phyloP scores from a whole-genome alignment of 345 rosid species.

The Boechera retrofracta region DNA sequence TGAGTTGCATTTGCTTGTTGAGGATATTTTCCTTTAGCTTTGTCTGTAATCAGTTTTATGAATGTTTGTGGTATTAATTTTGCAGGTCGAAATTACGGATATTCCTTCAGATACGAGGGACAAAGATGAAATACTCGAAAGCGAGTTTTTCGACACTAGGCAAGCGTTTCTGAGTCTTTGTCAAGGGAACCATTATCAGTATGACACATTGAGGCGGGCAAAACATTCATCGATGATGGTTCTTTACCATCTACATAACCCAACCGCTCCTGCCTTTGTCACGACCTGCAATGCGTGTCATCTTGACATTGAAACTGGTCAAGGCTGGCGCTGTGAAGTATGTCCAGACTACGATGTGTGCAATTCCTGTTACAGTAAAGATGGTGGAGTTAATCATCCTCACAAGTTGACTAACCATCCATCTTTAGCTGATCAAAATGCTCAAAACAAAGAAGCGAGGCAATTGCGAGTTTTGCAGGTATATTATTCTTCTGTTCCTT shows the following conservation, averaged over 20 bases:
- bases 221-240: constrained; percentile 99
- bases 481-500: neutral
- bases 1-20: constrained; percentile 53
- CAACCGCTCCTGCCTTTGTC: constrained; percentile 99
- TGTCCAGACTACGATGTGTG: constrained; percentile 98
- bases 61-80: constrained; percentile 33
- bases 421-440: constrained; percentile 93
- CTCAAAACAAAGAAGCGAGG: constrained; percentile 98
- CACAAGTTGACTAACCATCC: constrained; percentile 98
- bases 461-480: constrained; percentile 87
- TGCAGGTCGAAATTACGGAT: constrained; percentile 75
- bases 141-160: constrained; percentile 98
- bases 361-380: constrained; percentile 84
- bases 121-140: constrained; percentile 97
- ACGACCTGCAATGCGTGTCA: constrained; percentile 87
- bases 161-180: constrained; percentile 99
- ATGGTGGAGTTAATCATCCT: constrained; percentile 94
- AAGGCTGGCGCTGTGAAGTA: constrained; percentile 99
- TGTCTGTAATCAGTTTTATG: constrained; percentile 8
- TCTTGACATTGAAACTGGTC: constrained; percentile 98
- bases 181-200: constrained; percentile 99
- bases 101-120: constrained; percentile 88
- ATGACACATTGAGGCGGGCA: constrained; percentile 96
- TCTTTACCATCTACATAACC: constrained; percentile 99
- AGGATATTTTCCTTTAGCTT: constrained; percentile 27